Percentiles rank a stretch among this genome's conserved stretches.
Conservation (phyloP, 805 yeast species). For the Candida michaelii region DNA sequence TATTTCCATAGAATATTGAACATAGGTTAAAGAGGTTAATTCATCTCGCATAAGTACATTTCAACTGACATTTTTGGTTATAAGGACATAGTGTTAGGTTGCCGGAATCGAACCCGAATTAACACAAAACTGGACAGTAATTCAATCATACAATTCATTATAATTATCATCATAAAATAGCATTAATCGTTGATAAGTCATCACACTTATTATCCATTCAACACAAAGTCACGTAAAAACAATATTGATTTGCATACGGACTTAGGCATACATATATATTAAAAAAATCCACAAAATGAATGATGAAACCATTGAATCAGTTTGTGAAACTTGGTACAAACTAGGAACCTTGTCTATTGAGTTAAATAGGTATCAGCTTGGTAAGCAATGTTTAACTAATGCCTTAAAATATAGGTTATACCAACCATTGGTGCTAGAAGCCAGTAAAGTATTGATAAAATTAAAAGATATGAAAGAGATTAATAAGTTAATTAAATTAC, state of each 20-base stretch:
- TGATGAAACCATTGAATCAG: constrained; percentile 5
- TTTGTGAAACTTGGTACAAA: constrained; percentile 11
- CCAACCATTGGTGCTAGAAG: not conserved
- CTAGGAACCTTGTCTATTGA: constrained; percentile 10
- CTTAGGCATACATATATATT: not conserved
- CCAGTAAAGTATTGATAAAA: not conserved
- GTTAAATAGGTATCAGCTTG: constrained; percentile 8
- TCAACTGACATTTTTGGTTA: not conserved
- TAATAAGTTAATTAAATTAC: not conserved
- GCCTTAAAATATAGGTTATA: constrained; percentile 8
- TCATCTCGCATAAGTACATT: not conserved
- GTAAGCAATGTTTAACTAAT: constrained; percentile 13
- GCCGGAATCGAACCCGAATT: not conserved
- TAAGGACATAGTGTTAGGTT: not conserved
- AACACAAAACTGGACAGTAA: too few relatives aligned
- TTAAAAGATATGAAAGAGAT: constrained; percentile 1
- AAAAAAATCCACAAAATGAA: not conserved
- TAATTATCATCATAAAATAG: too few relatives aligned
- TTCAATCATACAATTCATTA: too few relatives aligned
- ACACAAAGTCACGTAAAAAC: too few relatives aligned
- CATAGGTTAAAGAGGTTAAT: not conserved
- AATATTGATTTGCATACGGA: too few relatives aligned
- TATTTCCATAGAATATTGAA: not conserved
- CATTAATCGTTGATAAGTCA: too few relatives aligned
- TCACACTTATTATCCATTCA: too few relatives aligned